Evolutionary conservation across 306 rosid species (phyloP).

Genomic region (Vicia sativa): DNA sequence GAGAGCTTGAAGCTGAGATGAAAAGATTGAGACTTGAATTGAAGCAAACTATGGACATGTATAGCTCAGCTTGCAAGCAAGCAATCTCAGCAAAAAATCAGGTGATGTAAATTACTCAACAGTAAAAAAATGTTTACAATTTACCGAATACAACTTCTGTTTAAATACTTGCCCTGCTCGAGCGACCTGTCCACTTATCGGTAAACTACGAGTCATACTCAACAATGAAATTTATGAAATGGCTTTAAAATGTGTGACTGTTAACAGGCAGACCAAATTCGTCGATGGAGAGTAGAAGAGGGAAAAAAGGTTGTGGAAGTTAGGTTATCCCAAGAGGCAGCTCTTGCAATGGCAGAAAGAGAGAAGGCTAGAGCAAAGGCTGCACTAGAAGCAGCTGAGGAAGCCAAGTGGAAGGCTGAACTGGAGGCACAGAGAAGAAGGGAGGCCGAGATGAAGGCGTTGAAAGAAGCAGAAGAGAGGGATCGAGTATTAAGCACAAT

Average conservation of each 20-base stretch:
- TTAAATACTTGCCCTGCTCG: no score
- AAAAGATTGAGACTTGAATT: constrained; percentile 82
- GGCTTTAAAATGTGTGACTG: constrained; percentile 24
- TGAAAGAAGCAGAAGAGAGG: constrained; percentile 76
- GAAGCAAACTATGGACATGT: constrained; percentile 97
- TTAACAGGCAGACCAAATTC: constrained; percentile 76
- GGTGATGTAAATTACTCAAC: constrained; percentile 48
- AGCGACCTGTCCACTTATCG: no score
- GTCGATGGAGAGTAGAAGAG: constrained; percentile 78
- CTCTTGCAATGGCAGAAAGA: constrained; percentile 80
- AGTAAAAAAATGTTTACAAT: neutral
- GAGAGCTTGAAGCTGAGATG: constrained; percentile 84
- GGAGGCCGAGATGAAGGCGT: constrained; percentile 75
- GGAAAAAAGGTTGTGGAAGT: constrained; percentile 63
- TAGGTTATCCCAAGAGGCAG: constrained; percentile 79
- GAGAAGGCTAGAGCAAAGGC: constrained; percentile 90
- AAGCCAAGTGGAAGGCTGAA: constrained; percentile 76
- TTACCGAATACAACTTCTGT: no score
- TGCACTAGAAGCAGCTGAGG: constrained; percentile 83
- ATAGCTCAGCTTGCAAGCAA: constrained; percentile 97
- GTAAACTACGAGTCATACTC: no score
- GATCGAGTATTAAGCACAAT: constrained; percentile 56
- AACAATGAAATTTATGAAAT: constrained; percentile 15
- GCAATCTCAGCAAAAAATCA: constrained; percentile 91
- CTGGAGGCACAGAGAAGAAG: constrained; percentile 73